Base-by-base conservation (phyloP, 495 filamentous ascomycete genomes). In the Aspergillus bridgeri region DNA sequence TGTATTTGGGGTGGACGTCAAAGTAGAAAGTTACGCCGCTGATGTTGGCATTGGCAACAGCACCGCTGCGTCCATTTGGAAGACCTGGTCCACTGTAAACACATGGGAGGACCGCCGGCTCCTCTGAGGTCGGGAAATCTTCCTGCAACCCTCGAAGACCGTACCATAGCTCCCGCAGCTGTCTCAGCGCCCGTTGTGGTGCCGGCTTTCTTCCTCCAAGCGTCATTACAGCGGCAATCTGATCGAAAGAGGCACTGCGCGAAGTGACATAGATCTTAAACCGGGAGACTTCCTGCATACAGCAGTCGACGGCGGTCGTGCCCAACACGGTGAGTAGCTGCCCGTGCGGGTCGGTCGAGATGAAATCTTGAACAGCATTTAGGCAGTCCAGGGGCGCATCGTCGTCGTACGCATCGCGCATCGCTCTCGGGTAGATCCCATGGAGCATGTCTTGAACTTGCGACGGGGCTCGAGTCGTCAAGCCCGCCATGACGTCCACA, bases 161-260 rank as follows among this genome's bases (percentile, higher is more conserved):
- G 53, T 55, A 55, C 53, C 53, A 55, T n/a, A 55, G 53, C 24
- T 55, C 53, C 13, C 42, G 53, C 6, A 55, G 53, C 53, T 55
- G 53, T 42, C 25, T 27, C 9, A 55, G 20, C 15, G 29, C 18
- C 44, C 29, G 15, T 6, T 6, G 42, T 17, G 53, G 19, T 27
- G 29, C 8, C 23, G 53, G 53, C 17, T 27, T 21, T 24, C 38
- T 21, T 13, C 53, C 53, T 6, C 53, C 53, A 18, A 55, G 53
- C 15, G 53, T 55, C 53, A 55, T 55, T 2, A 55, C 53, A 20
- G 53, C 20, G 8, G 53, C 53, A 23, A 55, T 55, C 17, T 55
- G 53, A 48, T 55, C 53, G 42, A 55, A 55, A 23, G 53, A 55
- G 18, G 53, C 29, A 23, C 29, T 55, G 23, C 21, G 43, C 13